Conservation (phyloP, 139 green algal species). For the Coelastrella sp. region DNA sequence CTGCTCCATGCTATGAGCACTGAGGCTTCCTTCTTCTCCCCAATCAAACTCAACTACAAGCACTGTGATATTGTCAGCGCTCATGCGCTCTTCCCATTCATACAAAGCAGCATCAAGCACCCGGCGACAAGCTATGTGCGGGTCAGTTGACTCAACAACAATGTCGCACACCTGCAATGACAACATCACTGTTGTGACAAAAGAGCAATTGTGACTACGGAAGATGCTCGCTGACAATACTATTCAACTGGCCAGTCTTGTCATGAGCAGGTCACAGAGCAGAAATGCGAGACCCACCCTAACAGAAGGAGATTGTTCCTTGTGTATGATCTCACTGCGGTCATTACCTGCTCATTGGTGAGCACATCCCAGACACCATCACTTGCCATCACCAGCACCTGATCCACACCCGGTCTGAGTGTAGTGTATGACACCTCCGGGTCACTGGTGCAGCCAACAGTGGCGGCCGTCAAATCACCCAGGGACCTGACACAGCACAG, state of each 20-base stretch:
- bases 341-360: slow-evolving; percentile 52
- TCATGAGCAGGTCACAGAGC: too few species aligned
- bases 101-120: slow-evolving; percentile 62
- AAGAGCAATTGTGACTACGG: too few species aligned
- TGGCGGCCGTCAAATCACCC: slow-evolving; percentile 62
- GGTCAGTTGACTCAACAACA: slow-evolving; percentile 46
- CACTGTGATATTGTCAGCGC: slow-evolving; percentile 67
- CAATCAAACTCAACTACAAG: slow-evolving; percentile 63
- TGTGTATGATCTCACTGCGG: too few species aligned
- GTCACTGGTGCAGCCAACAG: slow-evolving; percentile 64
- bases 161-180: slow-evolving; percentile 47
- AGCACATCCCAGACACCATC: slow-evolving; percentile 74
- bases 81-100: slow-evolving; percentile 68
- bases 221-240: too few species aligned
- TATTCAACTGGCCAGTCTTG: not conserved
- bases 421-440: slow-evolving; percentile 62
- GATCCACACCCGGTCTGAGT: slow-evolving; percentile 52
- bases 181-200: too few species aligned
- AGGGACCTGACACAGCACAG: slow-evolving; percentile 50
- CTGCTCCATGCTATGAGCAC: slow-evolving; percentile 17
- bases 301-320: too few species aligned
- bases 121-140: slow-evolving; percentile 46
- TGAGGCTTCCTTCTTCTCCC: slow-evolving; percentile 26
- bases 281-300: too few species aligned
- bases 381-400: slow-evolving; percentile 61